Conservation (phyloP, 768 basidiomycete genomes). For the Amanita fuliginea region DNA sequence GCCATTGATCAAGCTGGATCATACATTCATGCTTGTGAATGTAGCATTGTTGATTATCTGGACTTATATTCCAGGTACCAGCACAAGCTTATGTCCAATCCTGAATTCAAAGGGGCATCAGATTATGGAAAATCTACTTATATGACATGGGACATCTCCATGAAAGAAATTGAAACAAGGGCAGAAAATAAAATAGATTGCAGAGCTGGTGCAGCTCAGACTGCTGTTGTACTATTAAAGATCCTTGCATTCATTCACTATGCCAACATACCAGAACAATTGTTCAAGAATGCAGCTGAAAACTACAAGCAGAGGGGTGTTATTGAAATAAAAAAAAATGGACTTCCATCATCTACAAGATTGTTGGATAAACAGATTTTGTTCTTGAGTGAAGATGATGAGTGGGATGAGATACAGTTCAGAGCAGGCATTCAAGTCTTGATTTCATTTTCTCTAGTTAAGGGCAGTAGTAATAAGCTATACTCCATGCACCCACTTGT, state of each 20-base stretch:
- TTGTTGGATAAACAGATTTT: background rate
- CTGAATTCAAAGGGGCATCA: background rate
- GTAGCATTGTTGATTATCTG: background rate
- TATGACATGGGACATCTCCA: background rate
- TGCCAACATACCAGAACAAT: background rate
- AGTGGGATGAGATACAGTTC: background rate
- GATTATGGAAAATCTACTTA: background rate
- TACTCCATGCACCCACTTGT: background rate
- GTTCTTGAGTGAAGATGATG: background rate
- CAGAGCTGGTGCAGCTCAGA: background rate
- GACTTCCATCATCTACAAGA: background rate
- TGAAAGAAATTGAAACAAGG: background rate
- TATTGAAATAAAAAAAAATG: background rate
- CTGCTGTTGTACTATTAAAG: background rate
- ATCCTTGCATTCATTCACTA: background rate
- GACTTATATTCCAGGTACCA: background rate
- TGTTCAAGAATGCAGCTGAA: background rate
- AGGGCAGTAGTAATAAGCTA: background rate
- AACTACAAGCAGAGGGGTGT: background rate
- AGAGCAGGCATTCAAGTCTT: background rate
- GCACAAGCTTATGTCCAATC: background rate
- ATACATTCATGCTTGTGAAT: background rate
- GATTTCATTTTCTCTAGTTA: no score
- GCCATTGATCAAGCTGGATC: slow-evolving; percentile 11
- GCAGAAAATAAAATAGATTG: background rate